Base-by-base conservation (phyloP, 2,329 filamentous ascomycete genomes). In the Ophiosphaerella korrae region DNA sequence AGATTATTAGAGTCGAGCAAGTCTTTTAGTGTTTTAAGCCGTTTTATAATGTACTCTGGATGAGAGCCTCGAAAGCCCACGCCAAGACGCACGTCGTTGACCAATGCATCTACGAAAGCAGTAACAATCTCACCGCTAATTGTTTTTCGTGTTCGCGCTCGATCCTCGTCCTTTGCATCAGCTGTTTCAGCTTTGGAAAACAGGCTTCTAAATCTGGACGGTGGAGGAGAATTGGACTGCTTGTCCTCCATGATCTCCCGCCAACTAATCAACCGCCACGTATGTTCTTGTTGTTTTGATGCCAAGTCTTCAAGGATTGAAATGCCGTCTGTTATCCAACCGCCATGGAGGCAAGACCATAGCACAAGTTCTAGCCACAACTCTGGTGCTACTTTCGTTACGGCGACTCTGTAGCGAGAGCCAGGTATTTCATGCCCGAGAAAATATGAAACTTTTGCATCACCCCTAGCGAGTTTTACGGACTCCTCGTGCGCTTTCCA, bases 41-140 rank as follows among this genome's bases (percentile, higher is more conserved):
- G 62, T 39, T 62, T 37, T 1, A 77, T 61, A 45, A 73, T 63
- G n/a, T 49, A 61, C 55, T 63, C 70, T 32, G 68, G 70, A 46
- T 55, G 63, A 53, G 59, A 75, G 29, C 76, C 76, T 53, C 74
- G 61, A 29, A 54, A 49, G n/a, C 75, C 75, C 18, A 77, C 74
- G 38, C 78, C 78, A 18, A 77, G 58, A 46, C 75, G 76, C 36
- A 79, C 64, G 11, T 66, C 61, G 52, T 78, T 81, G 35, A 80
- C 63, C 12, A 84, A 64, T 13, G 78, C 80, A 58, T 84, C 81
- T 26, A 84, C 71, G 35, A 84, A 77, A 5, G 81, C 80, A 44
- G 78, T 73, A 23, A 86, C 76, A 9, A 86, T 77, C 67, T 87
- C 84, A 36, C 76, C 75, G 60, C 83, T 86, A 59, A 87, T 78